Evolutionary conservation across 2,329 filamentous ascomycete genomes (phyloP), one percentile per base, ranked within the genome.

Genomic region (Fusarium austroafricanum): DNA sequence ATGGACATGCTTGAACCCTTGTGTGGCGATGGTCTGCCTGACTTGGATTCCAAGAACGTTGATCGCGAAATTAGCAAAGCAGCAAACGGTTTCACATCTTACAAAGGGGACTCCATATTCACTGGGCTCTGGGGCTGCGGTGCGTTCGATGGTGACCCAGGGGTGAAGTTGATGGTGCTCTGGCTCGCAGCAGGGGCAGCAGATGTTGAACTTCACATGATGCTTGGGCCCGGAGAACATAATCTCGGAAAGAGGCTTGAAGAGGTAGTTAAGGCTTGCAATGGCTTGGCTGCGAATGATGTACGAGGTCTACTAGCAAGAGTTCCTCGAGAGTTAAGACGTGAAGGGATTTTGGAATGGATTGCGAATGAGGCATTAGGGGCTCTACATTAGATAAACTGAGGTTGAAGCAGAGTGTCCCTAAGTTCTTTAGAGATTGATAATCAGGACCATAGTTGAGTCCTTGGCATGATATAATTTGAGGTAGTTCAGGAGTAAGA

Each of bases 71-170:
- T 78, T 1, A 39, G 21, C 6, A 79, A 79, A 33, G 75, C 76
- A 1, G 58, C 58, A 35, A 61, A 69, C 3, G 76, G 76, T 0
- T 78, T 78, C 35, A 65, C 67, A 1, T 73, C 74, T 1, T 66
- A 67, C 33, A 18, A 44, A 23, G 59, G 52, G 2, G 46, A 62
- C n/a, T 23, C 56, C 11, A 49, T 79, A 1, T 74, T 71, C 47
- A 73, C 72, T 1, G 77, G 76, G 1, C 62, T 75, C 5, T 79
- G 78, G 77, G 77, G 78, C 4, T 80, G 78, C 21, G 77, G 78
- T 23, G 77, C 76, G 0, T 80, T 79, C 28, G 75, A 75, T 11
- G 76, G 77, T 5, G 75, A 78, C 38, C 73, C 74, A 17, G 76
- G 68, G 4, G 67, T 75, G 0, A 80, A 80, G 50, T 50, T 75